phyloP scores from a whole-genome alignment of 2,329 filamentous ascomycete genomes.

The Fusarium sp. region DNA sequence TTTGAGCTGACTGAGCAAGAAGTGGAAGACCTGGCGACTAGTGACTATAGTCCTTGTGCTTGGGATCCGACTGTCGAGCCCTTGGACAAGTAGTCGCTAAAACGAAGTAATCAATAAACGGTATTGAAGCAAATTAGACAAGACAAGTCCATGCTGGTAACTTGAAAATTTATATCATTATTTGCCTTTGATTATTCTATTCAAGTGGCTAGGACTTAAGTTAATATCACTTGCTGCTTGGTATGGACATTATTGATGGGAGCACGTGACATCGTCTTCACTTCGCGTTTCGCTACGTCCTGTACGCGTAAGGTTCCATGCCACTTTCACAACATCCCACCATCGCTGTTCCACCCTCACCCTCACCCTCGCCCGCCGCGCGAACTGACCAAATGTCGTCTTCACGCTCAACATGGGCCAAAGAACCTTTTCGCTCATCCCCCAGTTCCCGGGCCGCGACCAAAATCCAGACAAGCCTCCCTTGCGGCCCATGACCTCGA shows the following conservation, averaged over 20 bases:
- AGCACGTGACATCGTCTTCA: constrained; percentile 45
- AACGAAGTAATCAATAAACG: background rate
- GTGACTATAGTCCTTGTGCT: constrained; percentile 63
- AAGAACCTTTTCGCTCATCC: constrained; percentile 59
- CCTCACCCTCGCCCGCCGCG: background rate
- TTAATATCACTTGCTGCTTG: background rate
- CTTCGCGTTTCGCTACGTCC: constrained; percentile 32
- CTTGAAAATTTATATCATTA: background rate
- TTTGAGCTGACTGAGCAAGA: constrained; percentile 67
- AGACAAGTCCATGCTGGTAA: background rate
- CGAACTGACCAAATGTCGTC: constrained; percentile 31
- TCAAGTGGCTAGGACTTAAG: no score
- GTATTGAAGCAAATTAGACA: background rate
- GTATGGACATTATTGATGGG: constrained; percentile 14
- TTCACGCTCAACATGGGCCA: constrained; percentile 50
- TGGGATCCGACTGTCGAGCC: constrained; percentile 66
- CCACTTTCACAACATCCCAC: constrained; percentile 4
- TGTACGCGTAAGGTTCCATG: constrained; percentile 24
- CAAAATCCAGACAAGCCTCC: constrained; percentile 34
- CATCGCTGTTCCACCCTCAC: background rate
- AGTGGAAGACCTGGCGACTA: constrained; percentile 60
- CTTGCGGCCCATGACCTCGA: constrained; percentile 55
- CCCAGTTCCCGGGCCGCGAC: constrained; percentile 45
- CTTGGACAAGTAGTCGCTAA: constrained; percentile 53
- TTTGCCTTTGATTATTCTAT: background rate